Evolutionary conservation across 2,329 filamentous ascomycete genomes (phyloP).

Genomic region (Sordariomycetes sp.): DNA sequence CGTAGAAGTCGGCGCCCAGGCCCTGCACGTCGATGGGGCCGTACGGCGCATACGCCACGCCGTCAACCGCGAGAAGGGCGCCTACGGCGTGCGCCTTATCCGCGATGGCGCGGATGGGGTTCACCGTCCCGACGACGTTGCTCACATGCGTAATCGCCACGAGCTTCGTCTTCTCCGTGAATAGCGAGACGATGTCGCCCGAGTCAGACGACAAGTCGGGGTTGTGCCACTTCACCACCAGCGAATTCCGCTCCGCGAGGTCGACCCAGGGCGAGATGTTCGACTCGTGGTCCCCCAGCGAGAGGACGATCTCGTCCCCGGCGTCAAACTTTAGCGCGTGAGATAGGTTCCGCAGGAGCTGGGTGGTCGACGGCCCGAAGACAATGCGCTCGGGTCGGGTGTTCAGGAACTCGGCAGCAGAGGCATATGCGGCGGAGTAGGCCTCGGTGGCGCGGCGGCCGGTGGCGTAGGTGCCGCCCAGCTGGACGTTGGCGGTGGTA

Average conservation of each 20-base stretch:
- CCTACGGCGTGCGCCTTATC: slow-evolving; percentile 34
- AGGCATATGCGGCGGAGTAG: slow-evolving; percentile 49
- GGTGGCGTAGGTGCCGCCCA: slow-evolving; percentile 58
- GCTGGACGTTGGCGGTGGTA: slow-evolving; percentile 59
- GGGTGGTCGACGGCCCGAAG: slow-evolving; percentile 64
- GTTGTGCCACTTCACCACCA: slow-evolving; percentile 61
- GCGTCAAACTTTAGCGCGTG: slow-evolving; percentile 32
- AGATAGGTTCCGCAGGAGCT: slow-evolving; percentile 63
- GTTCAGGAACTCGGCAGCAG: slow-evolving; percentile 62
- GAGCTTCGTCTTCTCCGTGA: slow-evolving; percentile 55
- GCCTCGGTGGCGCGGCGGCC: slow-evolving; percentile 47
- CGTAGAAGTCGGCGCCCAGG: slow-evolving; percentile 64
- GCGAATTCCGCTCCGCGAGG: slow-evolving; percentile 48
- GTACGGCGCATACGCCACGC: slow-evolving; percentile 68
- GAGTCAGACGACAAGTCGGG: slow-evolving; percentile 24
- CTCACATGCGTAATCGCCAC: slow-evolving; percentile 65
- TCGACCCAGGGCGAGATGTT: slow-evolving; percentile 67
- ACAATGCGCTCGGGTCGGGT: slow-evolving; percentile 57
- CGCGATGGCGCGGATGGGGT: slow-evolving; percentile 47
- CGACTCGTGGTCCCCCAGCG: slow-evolving; percentile 65
- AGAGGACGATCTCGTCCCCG: slow-evolving; percentile 60
- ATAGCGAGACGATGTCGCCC: slow-evolving; percentile 43
- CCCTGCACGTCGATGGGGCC: slow-evolving; percentile 56
- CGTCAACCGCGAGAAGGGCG: slow-evolving; percentile 62
- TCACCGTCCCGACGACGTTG: slow-evolving; percentile 64